Evolutionary conservation across 371 early-diverging fungal genomes (phyloP), one percentile per base, ranked within the genome.

Genomic region (Saksenaea oblongispora): DNA sequence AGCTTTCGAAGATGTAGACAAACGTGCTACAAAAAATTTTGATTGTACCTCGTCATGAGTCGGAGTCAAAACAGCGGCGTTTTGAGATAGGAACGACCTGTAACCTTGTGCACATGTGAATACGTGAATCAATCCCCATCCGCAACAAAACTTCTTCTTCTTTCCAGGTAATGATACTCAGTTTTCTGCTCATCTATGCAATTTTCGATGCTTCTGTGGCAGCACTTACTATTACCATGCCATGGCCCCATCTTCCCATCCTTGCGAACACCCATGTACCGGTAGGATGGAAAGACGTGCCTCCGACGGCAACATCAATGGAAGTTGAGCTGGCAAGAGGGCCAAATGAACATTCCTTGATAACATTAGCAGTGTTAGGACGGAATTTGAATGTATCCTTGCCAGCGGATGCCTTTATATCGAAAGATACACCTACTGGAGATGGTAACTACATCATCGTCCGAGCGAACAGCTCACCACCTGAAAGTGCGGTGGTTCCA

Each of bases 391-490:
- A 58, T 55, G 65, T 59, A 14, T 28, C 59, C 0, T 17, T 53
- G 24, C 34, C 17, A 17, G 56, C 61, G 4, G 34, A 28, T 36
- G 54, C 59, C 22, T 39, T 31, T 34, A 41, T 60, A 39, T 56
- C 68, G 1, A 56, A 31, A 15, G 59, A 60, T 24, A 53, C 56
- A 9, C 37, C 42, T 9, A 63, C 31, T n/a, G 58, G 55, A 3
- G 8, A 8, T 47, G 31, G 56, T 22, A 59, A 58, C 10, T 56
- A 60, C 37, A 59, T 56, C 36, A 59, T 63, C 15, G 17, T 59
- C 8, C 53, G 59, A 18, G 63, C 56, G n/a, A 63, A 67, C 31
- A 28, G 59, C 28, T 60, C 26, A 13, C 61, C 61, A 26, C 35
- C 53, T 13, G 17, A 56, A 15, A 22, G 37, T 3, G 39, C 63